Evolutionary conservation across 2,329 filamentous ascomycete species (phyloP).

Genomic region (Phaeoacremonium minimum): DNA sequence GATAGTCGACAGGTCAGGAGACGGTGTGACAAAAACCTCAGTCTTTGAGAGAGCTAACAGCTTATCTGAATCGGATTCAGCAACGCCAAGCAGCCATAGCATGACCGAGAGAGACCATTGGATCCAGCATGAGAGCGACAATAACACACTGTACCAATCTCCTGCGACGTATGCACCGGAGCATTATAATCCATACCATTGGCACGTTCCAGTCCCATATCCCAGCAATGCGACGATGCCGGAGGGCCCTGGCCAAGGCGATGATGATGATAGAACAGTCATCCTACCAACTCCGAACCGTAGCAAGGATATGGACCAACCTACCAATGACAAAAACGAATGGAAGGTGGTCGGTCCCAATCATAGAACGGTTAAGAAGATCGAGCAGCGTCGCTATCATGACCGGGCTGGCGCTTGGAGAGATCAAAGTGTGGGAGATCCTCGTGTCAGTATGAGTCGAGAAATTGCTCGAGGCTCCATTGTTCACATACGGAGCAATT

Average conservation of each 20-base stretch:
- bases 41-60: constrained; percentile 48
- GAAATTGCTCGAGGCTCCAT: too few relatives aligned
- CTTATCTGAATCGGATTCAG: constrained; percentile 40
- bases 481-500: constrained; percentile 25
- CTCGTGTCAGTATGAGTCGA: constrained; percentile 34
- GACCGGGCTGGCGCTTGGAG: constrained; percentile 41
- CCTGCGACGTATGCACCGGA: constrained; percentile 19
- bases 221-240: constrained; percentile 19
- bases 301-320: too few relatives aligned
- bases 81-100: constrained; percentile 31
- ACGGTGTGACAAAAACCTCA: constrained; percentile 29
- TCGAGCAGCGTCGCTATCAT: constrained; percentile 33
- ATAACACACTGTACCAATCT: constrained; percentile 20
- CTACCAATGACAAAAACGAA: too few relatives aligned
- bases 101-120: constrained; percentile 14
- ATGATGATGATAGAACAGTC: constrained; percentile 24
- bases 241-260: constrained; percentile 12
- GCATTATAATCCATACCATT: constrained; percentile 29
- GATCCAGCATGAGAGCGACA: constrained; percentile 18
- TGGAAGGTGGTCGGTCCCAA: constrained; percentile 19
- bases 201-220: constrained; percentile 25
- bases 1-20: constrained; percentile 27
- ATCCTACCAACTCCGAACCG: constrained; percentile 20
- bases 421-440: constrained; percentile 31
- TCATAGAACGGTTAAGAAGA: constrained; percentile 35